phyloP scores from a whole-genome alignment of 495 filamentous ascomycete species.

The Aspergillus nanangensis region DNA sequence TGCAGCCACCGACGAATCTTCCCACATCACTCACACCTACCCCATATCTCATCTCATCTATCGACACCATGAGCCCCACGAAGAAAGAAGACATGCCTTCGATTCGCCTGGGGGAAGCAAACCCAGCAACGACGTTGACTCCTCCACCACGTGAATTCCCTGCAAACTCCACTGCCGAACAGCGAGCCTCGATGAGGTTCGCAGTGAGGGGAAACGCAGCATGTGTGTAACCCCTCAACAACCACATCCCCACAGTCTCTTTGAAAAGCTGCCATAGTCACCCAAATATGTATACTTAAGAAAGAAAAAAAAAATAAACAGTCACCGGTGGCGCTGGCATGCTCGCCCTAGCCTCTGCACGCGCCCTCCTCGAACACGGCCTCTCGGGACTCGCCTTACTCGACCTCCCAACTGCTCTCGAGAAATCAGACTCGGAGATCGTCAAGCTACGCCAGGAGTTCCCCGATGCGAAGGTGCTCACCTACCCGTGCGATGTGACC shows the following conservation, averaged over 20 bases:
- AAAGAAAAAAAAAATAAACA: constrained; percentile 3
- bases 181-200: constrained; percentile 51
- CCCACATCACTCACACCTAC: too few relatives aligned
- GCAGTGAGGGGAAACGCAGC: constrained; percentile 58
- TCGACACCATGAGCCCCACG: too few relatives aligned
- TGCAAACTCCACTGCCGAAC: constrained; percentile 33
- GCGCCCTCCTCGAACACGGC: constrained; percentile 68
- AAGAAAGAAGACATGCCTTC: too few relatives aligned
- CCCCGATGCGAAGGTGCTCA: constrained; percentile 42
- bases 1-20: too few relatives aligned
- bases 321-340: constrained; percentile 66
- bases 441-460: constrained; percentile 45
- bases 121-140: constrained; percentile 35
- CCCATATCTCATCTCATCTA: too few relatives aligned
- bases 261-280: too few relatives aligned
- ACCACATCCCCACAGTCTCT: too few relatives aligned
- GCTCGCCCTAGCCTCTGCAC: constrained; percentile 53
- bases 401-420: constrained; percentile 45
- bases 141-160: constrained; percentile 42
- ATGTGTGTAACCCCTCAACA: constrained; percentile 12
- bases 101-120: constrained; percentile 17
- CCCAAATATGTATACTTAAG: too few relatives aligned
- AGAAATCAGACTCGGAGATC: constrained; percentile 23
- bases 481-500: constrained; percentile 52
- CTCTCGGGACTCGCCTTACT: constrained; percentile 53